These are phyloP conservation scores for Dianthus caryophyllus DNA, from an alignment of 148 eudicot genomes.

Conservation along the genomic window DNA sequence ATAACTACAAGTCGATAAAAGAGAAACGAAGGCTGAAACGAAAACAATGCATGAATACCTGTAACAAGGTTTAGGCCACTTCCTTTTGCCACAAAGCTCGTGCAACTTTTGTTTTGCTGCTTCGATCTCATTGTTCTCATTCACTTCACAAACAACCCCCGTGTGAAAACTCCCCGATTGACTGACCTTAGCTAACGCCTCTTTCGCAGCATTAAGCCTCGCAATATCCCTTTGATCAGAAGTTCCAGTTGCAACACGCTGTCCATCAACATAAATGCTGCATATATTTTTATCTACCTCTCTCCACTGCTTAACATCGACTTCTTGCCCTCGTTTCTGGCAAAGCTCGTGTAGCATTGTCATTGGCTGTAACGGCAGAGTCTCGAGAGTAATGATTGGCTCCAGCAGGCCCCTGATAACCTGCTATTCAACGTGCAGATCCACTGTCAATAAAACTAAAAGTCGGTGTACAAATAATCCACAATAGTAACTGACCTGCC, in stretches of 20 bases:
- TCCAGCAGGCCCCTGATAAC: constrained; percentile 49
- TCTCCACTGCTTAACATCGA: constrained; percentile 43
- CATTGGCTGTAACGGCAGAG: constrained; percentile 67
- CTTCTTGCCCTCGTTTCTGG: constrained; percentile 61
- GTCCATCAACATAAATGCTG: constrained; percentile 51
- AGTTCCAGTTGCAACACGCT: constrained; percentile 38
- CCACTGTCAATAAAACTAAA: background rate
- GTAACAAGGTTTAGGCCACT: constrained; percentile 63
- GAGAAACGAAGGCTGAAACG: background rate
- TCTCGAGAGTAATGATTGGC: constrained; percentile 61
- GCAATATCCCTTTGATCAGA: constrained; percentile 59
- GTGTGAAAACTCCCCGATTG: constrained; percentile 5
- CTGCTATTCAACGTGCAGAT: constrained; percentile 25
- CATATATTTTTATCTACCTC: constrained; percentile 42
- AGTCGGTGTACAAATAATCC: background rate
- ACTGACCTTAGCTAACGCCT: constrained; percentile 40
- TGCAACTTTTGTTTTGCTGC: constrained; percentile 62
- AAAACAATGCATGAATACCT: constrained; percentile 44
- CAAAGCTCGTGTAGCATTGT: constrained; percentile 61
- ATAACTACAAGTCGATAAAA: background rate
- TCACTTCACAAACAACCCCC: constrained; percentile 17
- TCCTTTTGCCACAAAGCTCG: constrained; percentile 59
- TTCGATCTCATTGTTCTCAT: constrained; percentile 45
- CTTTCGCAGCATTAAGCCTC: constrained; percentile 67
- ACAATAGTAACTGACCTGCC: constrained; percentile 30